Percentiles rank a stretch among this genome's conserved stretches.
Evolutionary conservation across 768 basidiomycete genomes (phyloP).

Genomic region (Leccinum sublutescens): DNA sequence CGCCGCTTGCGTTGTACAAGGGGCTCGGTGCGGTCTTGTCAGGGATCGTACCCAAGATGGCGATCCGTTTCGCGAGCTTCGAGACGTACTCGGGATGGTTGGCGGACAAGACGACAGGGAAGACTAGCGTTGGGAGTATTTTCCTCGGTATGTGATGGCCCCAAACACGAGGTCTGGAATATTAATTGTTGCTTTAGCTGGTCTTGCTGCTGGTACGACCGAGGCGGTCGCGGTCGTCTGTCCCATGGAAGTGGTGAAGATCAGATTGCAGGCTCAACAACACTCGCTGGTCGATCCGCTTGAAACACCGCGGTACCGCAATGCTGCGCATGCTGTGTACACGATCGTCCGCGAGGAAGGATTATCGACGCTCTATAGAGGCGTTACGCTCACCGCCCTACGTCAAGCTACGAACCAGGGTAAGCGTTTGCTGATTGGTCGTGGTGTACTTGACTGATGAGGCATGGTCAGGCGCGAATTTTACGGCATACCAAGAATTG

Average conservation of each 20-base stretch:
- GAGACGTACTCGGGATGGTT: conserved; percentile 90
- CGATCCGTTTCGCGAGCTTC: conserved; percentile 96
- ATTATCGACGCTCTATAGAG: conserved; percentile 78
- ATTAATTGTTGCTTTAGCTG: conserved; percentile 53
- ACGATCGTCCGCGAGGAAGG: conserved; percentile 95
- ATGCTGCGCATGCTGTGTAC: conserved; percentile 95
- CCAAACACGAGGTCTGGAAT: neutral
- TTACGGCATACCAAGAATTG: conserved; percentile 96
- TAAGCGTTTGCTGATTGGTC: conserved; percentile 28
- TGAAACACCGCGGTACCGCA: conserved; percentile 90
- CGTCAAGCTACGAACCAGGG: conserved; percentile 99
- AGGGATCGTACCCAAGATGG: conserved; percentile 99
- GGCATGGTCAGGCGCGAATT: conserved; percentile 73
- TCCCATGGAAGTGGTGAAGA: conserved; percentile 99
- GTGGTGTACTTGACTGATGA: neutral
- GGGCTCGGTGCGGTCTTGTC: conserved; percentile 95
- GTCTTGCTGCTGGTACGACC: conserved; percentile 91
- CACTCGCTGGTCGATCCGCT: conserved; percentile 96
- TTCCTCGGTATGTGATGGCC: conserved; percentile 68
- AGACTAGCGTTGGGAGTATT: conserved; percentile 74
- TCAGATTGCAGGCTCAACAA: conserved; percentile 94
- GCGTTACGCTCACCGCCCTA: conserved; percentile 89
- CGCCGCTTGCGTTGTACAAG: conserved; percentile 95
- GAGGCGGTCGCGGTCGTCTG: conserved; percentile 95
- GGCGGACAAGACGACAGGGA: conserved; percentile 72